Conservation (phyloP, 208 protist species). For the Acanthamoeba royreba region DNA sequence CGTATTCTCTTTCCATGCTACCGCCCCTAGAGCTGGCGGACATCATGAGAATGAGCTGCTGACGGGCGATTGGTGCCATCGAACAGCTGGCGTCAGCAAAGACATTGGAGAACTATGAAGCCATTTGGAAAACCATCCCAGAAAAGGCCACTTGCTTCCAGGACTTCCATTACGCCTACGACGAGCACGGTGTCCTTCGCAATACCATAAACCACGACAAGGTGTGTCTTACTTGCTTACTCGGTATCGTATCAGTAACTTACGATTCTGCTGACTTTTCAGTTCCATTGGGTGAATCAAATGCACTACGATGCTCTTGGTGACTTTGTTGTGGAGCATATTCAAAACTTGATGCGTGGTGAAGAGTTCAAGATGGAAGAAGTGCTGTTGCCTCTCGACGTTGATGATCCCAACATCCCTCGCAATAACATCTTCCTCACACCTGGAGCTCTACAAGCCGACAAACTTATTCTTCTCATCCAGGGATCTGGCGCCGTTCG, state of each 20-base stretch:
- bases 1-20: neutral
- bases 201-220: neutral
- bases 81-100: neutral
- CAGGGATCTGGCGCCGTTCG: conserved; percentile 54
- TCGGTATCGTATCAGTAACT: neutral
- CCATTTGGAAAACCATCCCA: neutral
- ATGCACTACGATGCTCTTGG: conserved; percentile 17
- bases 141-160: conserved; percentile 6
- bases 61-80: neutral
- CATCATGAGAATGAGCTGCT: too few species aligned
- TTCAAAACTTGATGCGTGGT: conserved; percentile 35
- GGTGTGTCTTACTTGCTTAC: neutral
- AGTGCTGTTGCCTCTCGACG: neutral
- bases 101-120: neutral
- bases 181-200: neutral
- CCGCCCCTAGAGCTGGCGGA: too few species aligned
- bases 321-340: conserved; percentile 30
- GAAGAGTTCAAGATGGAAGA: neutral
- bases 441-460: neutral
- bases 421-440: conserved; percentile 46
- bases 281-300: conserved; percentile 61
- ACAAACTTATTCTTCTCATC: conserved; percentile 54
- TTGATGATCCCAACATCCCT: neutral
- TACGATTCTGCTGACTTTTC: neutral
- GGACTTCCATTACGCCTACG: conserved; percentile 33